Conservation (phyloP, 2,329 filamentous ascomycete species). For the Diaporthe australafricana region DNA sequence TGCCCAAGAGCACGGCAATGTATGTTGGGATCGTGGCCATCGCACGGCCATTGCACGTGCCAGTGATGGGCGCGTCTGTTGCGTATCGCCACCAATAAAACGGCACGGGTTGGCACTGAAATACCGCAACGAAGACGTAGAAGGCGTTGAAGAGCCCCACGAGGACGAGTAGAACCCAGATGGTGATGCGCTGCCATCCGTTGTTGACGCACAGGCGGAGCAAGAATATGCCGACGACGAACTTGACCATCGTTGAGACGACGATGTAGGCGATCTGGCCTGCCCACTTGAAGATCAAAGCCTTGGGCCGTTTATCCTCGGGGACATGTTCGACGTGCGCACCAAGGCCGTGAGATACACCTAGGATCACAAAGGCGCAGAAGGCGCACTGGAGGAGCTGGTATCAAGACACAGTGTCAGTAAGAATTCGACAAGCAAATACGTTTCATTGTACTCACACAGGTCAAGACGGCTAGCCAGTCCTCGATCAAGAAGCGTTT, state of each 20-base stretch:
- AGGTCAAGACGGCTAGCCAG: constrained; percentile 36
- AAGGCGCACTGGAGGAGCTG: constrained; percentile 34
- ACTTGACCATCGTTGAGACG: constrained; percentile 52
- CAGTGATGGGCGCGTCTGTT: constrained; percentile 40
- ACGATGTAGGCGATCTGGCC: constrained; percentile 53
- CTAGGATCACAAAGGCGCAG: constrained; percentile 31
- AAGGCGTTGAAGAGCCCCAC: constrained; percentile 48
- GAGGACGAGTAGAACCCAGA: constrained; percentile 47
- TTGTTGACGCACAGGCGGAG: constrained; percentile 50
- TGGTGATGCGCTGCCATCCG: constrained; percentile 48
- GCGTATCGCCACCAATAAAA: constrained; percentile 54
- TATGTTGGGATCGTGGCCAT: constrained; percentile 50
- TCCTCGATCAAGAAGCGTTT: constrained; percentile 37
- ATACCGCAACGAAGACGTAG: constrained; percentile 51
- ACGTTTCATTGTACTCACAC: constrained; percentile 10
- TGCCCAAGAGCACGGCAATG: constrained; percentile 48
- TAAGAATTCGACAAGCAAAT: background rate
- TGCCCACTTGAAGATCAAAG: constrained; percentile 46
- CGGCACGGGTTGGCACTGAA: constrained; percentile 51
- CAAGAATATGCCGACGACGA: constrained; percentile 53
- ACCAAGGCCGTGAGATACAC: constrained; percentile 34
- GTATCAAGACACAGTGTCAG: background rate
- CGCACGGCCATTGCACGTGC: constrained; percentile 47
- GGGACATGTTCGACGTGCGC: constrained; percentile 34
- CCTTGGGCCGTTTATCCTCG: constrained; percentile 29